These are phyloP conservation scores for Orbilia oligospora DNA, from an alignment of 2,329 filamentous ascomycete species.

Conservation along the genomic window DNA sequence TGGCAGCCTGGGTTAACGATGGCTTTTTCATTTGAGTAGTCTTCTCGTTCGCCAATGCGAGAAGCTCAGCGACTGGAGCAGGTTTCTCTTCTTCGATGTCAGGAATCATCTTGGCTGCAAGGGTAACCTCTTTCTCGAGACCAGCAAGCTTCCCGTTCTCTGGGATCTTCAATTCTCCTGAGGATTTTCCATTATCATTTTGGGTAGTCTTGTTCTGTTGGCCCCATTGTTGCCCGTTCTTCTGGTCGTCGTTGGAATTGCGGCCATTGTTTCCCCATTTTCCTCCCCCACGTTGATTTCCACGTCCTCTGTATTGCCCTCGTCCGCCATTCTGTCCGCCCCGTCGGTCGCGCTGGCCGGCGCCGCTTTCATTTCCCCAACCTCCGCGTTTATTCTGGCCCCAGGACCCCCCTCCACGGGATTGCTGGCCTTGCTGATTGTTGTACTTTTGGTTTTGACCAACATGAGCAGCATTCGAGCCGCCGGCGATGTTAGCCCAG, in stretches of 20 bases:
- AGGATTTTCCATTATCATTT: not conserved
- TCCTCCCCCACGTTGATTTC: constrained; percentile 4
- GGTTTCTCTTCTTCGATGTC: constrained; percentile 30
- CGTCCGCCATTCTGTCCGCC: constrained; percentile 8
- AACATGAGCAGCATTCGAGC: not conserved
- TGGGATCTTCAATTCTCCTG: constrained; percentile 28
- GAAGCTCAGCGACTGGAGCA: constrained; percentile 23
- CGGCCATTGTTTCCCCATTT: constrained; percentile 11
- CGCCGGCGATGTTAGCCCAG: constrained; percentile 38
- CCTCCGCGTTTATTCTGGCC: constrained; percentile 17
- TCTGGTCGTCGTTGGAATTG: constrained; percentile 11
- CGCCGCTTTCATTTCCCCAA: not conserved
- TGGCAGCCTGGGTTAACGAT: not conserved
- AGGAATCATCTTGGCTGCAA: constrained; percentile 31
- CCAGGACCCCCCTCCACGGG: constrained; percentile 21
- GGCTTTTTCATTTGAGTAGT: not conserved
- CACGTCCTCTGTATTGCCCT: constrained; percentile 18
- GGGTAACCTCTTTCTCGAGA: constrained; percentile 10
- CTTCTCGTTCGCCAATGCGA: constrained; percentile 17
- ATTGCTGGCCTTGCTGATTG: constrained; percentile 17
- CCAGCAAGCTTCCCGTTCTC: constrained; percentile 34
- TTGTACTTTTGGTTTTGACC: not conserved
- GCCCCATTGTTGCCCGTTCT: constrained; percentile 12
- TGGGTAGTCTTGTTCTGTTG: constrained; percentile 2
- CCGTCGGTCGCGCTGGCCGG: not conserved